phyloP scores from a whole-genome alignment of 306 rosid species.

The Quercus bicolor region DNA sequence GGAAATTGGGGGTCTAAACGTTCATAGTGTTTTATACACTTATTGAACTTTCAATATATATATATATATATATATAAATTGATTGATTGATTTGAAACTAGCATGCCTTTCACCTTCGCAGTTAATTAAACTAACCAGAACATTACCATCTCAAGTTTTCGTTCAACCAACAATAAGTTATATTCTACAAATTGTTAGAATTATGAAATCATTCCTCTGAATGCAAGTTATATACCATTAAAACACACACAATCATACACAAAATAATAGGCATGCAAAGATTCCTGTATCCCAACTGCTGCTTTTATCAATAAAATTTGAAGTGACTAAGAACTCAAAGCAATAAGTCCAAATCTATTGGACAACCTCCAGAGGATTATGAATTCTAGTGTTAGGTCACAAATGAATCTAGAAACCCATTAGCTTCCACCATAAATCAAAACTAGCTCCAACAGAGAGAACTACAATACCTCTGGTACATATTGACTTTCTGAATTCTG shows the following conservation, averaged over 20 bases:
- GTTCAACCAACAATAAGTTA: not conserved
- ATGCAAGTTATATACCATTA: constrained; percentile 3
- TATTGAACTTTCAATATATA: no score
- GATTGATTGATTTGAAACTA: no score
- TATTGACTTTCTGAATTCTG: not conserved
- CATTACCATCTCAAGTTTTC: not conserved
- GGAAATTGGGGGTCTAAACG: no score
- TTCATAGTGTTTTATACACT: no score
- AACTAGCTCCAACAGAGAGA: constrained; percentile 44
- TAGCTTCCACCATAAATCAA: constrained; percentile 31
- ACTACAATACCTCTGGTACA: constrained; percentile 36
- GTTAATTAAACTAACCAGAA: no score
- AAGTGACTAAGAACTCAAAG: not conserved
- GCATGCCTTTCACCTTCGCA: no score
- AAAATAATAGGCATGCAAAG: not conserved
- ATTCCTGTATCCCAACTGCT: not conserved
- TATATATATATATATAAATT: no score
- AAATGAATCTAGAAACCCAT: constrained; percentile 16
- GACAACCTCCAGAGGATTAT: constrained; percentile 10
- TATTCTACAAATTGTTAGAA: constrained; percentile 1
- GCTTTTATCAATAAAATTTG: not conserved
- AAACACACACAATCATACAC: constrained; percentile 1
- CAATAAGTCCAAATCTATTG: not conserved
- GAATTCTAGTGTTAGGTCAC: constrained; percentile 14
- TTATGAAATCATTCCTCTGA: not conserved